Evolutionary conservation across 495 filamentous ascomycete species (phyloP).

Genomic region (Clohesyomyces aquaticus): DNA sequence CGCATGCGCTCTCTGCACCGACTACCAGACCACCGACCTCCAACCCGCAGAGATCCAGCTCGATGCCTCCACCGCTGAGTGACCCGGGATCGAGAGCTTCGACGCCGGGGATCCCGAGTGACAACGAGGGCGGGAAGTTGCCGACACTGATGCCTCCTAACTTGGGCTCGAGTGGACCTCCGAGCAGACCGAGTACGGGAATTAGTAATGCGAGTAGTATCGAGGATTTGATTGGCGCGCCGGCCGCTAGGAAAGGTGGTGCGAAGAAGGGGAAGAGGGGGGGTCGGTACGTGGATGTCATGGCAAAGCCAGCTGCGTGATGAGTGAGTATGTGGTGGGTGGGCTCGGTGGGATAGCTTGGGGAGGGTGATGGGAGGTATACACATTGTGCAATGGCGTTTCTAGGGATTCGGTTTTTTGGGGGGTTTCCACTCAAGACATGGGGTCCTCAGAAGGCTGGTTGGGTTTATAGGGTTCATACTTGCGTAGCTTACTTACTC

Average conservation of each 20-base stretch:
- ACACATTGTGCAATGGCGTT: too few relatives aligned
- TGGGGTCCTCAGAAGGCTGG: too few relatives aligned
- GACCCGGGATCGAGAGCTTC: conserved; percentile 16
- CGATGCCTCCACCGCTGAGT: conserved; percentile 38
- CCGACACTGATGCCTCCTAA: conserved; percentile 31
- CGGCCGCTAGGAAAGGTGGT: conserved; percentile 67
- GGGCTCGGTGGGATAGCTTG: too few relatives aligned
- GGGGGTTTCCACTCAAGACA: too few relatives aligned
- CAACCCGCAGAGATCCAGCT: conserved; percentile 30
- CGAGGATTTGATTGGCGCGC: conserved; percentile 78
- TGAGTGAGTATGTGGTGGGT: too few relatives aligned
- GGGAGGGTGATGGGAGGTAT: too few relatives aligned
- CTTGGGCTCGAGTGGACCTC: conserved; percentile 34
- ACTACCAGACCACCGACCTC: conserved; percentile 26
- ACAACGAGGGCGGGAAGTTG: conserved; percentile 23
- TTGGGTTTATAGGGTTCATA: too few relatives aligned
- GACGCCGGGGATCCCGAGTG: conserved; percentile 31
- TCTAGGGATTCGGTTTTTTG: too few relatives aligned
- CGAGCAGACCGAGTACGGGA: conserved; percentile 52
- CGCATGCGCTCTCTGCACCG: conserved; percentile 12
- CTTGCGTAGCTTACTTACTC: too few relatives aligned
- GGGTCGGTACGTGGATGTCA: conserved; percentile 88
- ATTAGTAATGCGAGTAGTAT: conserved; percentile 82
- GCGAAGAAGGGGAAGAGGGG: conserved; percentile 79
- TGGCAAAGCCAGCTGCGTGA: conserved; percentile 55